phyloP scores from a whole-genome alignment of 2,329 filamentous ascomycete species.

The Sporothrix luriei region DNA sequence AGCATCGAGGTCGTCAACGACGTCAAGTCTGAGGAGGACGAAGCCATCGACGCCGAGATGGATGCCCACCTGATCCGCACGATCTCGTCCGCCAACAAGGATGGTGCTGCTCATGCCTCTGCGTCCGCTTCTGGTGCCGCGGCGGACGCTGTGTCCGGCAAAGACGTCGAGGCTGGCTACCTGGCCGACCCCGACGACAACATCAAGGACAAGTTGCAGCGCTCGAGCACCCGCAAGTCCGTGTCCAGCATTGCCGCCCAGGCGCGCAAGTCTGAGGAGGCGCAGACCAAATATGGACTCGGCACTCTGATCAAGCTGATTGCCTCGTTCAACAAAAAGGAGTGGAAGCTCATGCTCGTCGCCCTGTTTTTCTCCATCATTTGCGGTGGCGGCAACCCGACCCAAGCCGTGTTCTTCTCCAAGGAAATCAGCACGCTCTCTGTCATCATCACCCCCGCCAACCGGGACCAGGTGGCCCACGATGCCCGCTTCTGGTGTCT shows the following conservation, averaged over 20 bases:
- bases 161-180: slow-evolving; percentile 40
- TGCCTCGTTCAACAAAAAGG: slow-evolving; percentile 73
- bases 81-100: slow-evolving; percentile 46
- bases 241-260: slow-evolving; percentile 72
- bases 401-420: slow-evolving; percentile 75
- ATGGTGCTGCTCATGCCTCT: slow-evolving; percentile 34
- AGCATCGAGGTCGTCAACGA: slow-evolving; percentile 69
- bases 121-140: background rate
- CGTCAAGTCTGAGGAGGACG: slow-evolving; percentile 55
- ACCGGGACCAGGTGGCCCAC: slow-evolving; percentile 61
- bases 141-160: background rate
- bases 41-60: slow-evolving; percentile 54
- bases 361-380: slow-evolving; percentile 75
- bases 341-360: slow-evolving; percentile 70
- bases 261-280: slow-evolving; percentile 52
- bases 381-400: slow-evolving; percentile 72
- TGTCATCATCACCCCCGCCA: slow-evolving; percentile 44
- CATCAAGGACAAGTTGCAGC: slow-evolving; percentile 59
- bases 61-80: slow-evolving; percentile 56
- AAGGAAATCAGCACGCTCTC: slow-evolving; percentile 72
- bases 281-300: slow-evolving; percentile 60
- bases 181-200: slow-evolving; percentile 64
- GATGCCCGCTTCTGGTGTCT: slow-evolving; percentile 82
- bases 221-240: slow-evolving; percentile 59
- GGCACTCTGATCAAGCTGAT: slow-evolving; percentile 80